Evolutionary conservation across 2,329 filamentous ascomycete species (phyloP), one percentile per base, ranked within the genome.

Genomic region (Phialemoniopsis sp.): DNA sequence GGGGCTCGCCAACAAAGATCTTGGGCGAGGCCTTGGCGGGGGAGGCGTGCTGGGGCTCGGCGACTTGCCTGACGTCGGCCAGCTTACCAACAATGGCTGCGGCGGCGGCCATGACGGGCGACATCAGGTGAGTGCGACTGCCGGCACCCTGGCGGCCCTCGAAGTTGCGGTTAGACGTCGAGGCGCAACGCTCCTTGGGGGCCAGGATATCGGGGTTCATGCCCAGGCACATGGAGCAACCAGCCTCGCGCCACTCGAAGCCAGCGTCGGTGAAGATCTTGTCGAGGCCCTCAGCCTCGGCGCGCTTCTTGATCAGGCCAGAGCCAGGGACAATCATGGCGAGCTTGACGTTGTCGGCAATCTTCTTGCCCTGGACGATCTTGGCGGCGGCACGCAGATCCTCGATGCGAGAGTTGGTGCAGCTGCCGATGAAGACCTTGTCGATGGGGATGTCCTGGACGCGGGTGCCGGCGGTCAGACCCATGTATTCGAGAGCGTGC

Each of bases 171-270:
- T 97, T 97, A 46, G 88, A 94, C 36, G 93, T 97, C 58, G 85
- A 91, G 32, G 93, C 93, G 60, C 93, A 97, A 56, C 93, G 84
- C 68, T 98, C 93, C 61, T 85, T 79, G 39, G 93, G 90, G 3
- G 89, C 82, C 34, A 97, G 78, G 47, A 98, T 97, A 62, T 98
- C 93, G 0, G 93, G 91, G 72, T 98, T 98, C 91, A 98, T 98
- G 60, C 93, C 93, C 40, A 98, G 77, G 61, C 93, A 97, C 93
- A 98, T 98, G 46, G 88, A 95, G 78, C 93, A 98, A 36, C 93
- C 93, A 50, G 93, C 93, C 70, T 98, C 93, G 59, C 93, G 82
- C 91, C 91, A 97, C 63, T 97, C 91, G 51, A 97, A 97, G 8
- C 93, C 93, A 36, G 93, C 90, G 45, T 95, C 88, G 8, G 70